Conservation (phyloP, 495 filamentous ascomycete species). For the Pyronema omphalodes region DNA sequence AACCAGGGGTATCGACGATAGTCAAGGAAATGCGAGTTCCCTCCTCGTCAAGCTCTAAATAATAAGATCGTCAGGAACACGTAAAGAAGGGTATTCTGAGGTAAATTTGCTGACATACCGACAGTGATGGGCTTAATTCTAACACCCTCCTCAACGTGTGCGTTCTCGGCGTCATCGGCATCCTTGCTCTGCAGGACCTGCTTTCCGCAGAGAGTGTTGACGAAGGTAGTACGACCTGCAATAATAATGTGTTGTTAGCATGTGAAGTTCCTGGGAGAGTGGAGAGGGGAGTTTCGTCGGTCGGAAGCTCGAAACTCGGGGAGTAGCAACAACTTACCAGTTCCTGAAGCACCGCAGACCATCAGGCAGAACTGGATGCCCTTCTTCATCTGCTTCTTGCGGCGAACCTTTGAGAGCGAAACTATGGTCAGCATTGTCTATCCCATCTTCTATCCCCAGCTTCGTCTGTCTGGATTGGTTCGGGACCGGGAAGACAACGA, state of each 20-base stretch:
- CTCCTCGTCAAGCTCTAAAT: conserved; percentile 83
- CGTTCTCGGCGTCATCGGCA: conserved; percentile 66
- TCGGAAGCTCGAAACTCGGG: conserved; percentile 1
- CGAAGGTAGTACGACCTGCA: conserved; percentile 88
- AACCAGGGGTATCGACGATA: conserved; percentile 95
- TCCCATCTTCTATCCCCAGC: neutral
- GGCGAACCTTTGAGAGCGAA: conserved; percentile 50
- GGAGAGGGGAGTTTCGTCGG: neutral
- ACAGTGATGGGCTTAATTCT: conserved; percentile 97
- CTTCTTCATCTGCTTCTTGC: conserved; percentile 99
- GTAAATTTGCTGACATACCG: conserved; percentile 39
- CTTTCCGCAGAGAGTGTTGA: conserved; percentile 97
- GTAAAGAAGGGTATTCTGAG: neutral
- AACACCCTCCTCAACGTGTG: conserved; percentile 89
- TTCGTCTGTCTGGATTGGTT: neutral
- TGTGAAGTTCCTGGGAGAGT: conserved; percentile 2
- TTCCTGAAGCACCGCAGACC: conserved; percentile 97
- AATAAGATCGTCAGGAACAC: conserved; percentile 1
- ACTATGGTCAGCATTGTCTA: conserved; percentile 7
- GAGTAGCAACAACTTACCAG: conserved; percentile 43
- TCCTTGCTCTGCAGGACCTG: conserved; percentile 75
- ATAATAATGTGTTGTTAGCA: conserved; percentile 17
- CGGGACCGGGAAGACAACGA: neutral
- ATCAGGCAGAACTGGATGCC: conserved; percentile 99
- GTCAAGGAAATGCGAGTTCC: conserved; percentile 95